Base-by-base conservation (phyloP, 768 basidiomycete genomes). In the Hydnum rufescens region DNA sequence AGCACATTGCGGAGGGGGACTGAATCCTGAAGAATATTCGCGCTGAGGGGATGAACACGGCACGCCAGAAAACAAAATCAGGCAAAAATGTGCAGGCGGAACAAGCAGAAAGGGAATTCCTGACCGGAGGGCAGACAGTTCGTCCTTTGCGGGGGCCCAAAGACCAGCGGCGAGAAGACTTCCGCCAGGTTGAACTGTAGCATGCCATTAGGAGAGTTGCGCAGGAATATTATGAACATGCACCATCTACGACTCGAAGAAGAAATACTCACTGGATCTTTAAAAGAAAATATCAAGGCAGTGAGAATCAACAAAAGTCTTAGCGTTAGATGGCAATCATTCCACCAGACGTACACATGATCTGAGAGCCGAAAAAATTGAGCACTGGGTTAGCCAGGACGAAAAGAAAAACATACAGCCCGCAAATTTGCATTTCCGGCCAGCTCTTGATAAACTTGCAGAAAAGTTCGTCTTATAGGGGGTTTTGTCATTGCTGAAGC, bases 401-500 rank as follows among this genome's bases (percentile, higher is more conserved):
- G n/a, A n/a, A n/a, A n/a, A n/a, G n/a, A n/a, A 25, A 43, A 5
- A 71, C 82, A 67, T 63, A 86, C 89, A 92, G 18, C 70, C 71
- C 22, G 90, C 90, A 63, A 87, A 96, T 8, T 80, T 75, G 0
- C 92, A 88, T 60, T 96, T 97, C 39, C 84, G 68, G 2, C 93
- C 93, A 28, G 82, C 82, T 46, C 95, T 71, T 3, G 88, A 90
- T 58, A 92, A 85, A 51, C 79, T 82, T 0, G 86, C 83, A 0
- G 82, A 81, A 30, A 96, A 72, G 5, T 71, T 71, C 4, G 64
- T 74, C 66, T 97, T 97, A 69, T 99, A 99, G 0, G 93, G 93
- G 3, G 93, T 99, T 67, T 90, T 92, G 62, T 90, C 84, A 53
- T 86, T 86, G 61, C 83, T 87, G 65, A 93, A 95, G 13, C 90